Evolutionary conservation across 495 filamentous ascomycete species (phyloP).

Genomic region (Xylaria castorea): DNA sequence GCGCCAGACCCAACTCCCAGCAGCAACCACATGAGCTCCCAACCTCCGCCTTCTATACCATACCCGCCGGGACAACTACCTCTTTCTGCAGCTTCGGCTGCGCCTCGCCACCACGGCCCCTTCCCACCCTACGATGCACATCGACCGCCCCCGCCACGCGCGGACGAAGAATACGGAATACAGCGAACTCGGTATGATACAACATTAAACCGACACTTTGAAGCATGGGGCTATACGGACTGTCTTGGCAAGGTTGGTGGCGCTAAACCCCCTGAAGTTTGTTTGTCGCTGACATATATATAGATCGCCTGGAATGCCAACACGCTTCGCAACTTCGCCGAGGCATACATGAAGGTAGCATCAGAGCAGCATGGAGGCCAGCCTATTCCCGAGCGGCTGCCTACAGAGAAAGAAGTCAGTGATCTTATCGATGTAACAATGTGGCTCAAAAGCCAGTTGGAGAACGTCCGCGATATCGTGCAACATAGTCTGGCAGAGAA

Average conservation of each 20-base stretch:
- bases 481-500: constrained; percentile 50
- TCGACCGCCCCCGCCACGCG: constrained; percentile 45
- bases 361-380: constrained; percentile 56
- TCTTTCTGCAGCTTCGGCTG: constrained; percentile 50
- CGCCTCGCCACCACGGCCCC: constrained; percentile 45
- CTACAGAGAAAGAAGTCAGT: constrained; percentile 52
- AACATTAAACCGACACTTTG: constrained; percentile 49
- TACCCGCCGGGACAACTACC: constrained; percentile 50
- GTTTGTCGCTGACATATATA: constrained; percentile 34
- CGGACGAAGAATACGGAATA: constrained; percentile 49
- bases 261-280: neutral
- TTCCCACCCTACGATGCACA: constrained; percentile 51
- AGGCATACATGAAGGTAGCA: constrained; percentile 54
- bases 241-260: constrained; percentile 48
- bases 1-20: constrained; percentile 32
- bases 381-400: constrained; percentile 54
- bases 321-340: constrained; percentile 54
- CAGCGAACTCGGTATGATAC: constrained; percentile 48
- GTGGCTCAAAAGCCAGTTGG: constrained; percentile 48
- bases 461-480: constrained; percentile 54
- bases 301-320: constrained; percentile 53
- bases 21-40: constrained; percentile 32
- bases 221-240: constrained; percentile 52
- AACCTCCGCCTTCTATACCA: constrained; percentile 43
- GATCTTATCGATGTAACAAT: constrained; percentile 48